Conservation (phyloP, 2,329 filamentous ascomycete species). For the Pyrenochaeta sp. region DNA sequence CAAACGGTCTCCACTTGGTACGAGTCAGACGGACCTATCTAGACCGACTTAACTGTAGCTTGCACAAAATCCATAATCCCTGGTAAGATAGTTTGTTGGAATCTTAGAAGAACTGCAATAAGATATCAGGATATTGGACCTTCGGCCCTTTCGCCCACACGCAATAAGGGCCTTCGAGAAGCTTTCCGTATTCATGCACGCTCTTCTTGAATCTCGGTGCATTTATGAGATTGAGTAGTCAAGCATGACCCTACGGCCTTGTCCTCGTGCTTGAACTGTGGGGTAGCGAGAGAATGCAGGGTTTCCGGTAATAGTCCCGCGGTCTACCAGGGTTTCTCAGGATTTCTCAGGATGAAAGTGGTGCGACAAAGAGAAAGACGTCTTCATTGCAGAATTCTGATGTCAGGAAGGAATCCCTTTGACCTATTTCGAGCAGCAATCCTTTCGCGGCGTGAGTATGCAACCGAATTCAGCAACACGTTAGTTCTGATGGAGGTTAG, state of each 20-base stretch:
- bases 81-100: slow-evolving; percentile 5
- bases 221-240: slow-evolving; percentile 19
- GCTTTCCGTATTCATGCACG: slow-evolving; percentile 32
- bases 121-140: slow-evolving; percentile 33
- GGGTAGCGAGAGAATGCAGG: slow-evolving; percentile 22
- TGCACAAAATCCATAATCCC: slow-evolving; percentile 15
- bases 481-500: background rate
- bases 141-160: slow-evolving; percentile 36
- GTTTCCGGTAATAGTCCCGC: slow-evolving; percentile 19
- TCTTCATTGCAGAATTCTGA: background rate
- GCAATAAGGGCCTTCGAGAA: slow-evolving; percentile 36
- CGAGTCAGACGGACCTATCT: slow-evolving; percentile 30
- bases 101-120: slow-evolving; percentile 28
- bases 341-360: slow-evolving; percentile 1
- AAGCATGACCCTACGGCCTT: slow-evolving; percentile 28
- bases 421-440: background rate
- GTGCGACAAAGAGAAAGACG: background rate
- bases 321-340: slow-evolving; percentile 1
- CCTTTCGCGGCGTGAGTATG: background rate
- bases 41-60: slow-evolving; percentile 23
- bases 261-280: slow-evolving; percentile 23
- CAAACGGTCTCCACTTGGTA: slow-evolving; percentile 21
- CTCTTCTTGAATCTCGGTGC: slow-evolving; percentile 12
- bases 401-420: background rate
- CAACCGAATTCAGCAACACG: background rate